A percentile compares a stretch with the other conserved stretches of the same genome.
phyloP scores from a whole-genome alignment of 1,284 basidiomycete species.

The Cryptococcus sp. region DNA sequence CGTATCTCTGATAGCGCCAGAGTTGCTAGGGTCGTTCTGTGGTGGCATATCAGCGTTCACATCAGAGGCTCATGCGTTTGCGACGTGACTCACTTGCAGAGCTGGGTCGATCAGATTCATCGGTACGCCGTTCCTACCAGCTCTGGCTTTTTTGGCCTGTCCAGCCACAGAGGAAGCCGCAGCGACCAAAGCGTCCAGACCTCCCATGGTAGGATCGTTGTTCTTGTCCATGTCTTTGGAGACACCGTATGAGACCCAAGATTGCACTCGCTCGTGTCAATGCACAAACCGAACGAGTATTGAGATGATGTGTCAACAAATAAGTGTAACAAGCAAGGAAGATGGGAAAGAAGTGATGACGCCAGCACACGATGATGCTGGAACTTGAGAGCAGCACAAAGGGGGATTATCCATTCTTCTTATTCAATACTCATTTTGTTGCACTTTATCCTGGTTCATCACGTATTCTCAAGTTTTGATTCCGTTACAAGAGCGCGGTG shows the following conservation, averaged over 20 bases:
- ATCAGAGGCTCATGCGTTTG: background rate
- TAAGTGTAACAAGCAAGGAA: background rate
- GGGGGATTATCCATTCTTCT: background rate
- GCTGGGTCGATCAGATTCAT: constrained; percentile 25
- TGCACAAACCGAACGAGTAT: too few relatives aligned
- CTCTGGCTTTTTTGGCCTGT: constrained; percentile 7
- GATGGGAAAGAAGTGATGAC: constrained; percentile 6
- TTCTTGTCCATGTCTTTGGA: constrained; percentile 5
- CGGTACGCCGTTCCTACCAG: background rate
- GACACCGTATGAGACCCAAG: too few relatives aligned
- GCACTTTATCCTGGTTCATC: constrained; percentile 7
- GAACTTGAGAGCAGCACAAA: background rate
- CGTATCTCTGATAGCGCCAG: constrained; percentile 3
- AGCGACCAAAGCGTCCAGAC: constrained; percentile 23
- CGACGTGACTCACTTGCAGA: constrained; percentile 14
- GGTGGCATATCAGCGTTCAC: background rate
- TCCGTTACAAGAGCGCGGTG: background rate
- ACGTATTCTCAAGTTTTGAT: background rate
- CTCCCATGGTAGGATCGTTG: constrained; percentile 23
- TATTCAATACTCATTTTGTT: constrained; percentile 3
- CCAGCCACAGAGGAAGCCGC: constrained; percentile 23
- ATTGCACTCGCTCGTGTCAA: too few relatives aligned
- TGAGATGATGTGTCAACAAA: background rate
- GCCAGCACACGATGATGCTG: constrained; percentile 5
- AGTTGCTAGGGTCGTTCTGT: background rate